These are phyloP conservation scores for Penicillium lividum DNA, from an alignment of 495 filamentous ascomycete species.

Conservation along the genomic window DNA sequence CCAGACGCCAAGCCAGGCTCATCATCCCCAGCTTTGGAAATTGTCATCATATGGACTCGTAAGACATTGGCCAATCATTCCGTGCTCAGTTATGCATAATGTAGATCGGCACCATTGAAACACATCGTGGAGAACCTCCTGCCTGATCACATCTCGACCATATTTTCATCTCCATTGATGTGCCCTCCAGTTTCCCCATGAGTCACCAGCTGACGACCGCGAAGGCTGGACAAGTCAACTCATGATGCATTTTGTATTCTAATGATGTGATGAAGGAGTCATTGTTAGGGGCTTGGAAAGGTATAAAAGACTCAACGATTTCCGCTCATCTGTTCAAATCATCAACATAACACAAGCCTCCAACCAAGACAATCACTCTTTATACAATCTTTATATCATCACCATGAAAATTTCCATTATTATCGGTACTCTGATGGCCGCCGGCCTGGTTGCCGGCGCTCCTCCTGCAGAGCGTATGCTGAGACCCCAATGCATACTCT, in stretches of 20 bases:
- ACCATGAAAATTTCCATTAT: conserved; percentile 19
- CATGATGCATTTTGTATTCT: neutral
- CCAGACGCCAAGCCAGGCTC: neutral
- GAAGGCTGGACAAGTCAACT: neutral
- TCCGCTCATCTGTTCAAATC: neutral
- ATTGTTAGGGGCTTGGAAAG: neutral
- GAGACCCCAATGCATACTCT: neutral
- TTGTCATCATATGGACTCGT: conserved; percentile 3
- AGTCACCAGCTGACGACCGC: conserved; percentile 1
- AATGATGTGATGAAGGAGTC: neutral
- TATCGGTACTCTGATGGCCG: conserved; percentile 20
- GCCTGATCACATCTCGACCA: neutral
- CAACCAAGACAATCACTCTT: conserved; percentile 3
- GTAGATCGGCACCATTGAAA: neutral
- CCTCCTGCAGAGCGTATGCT: conserved; percentile 18
- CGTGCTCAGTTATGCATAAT: neutral
- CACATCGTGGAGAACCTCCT: neutral
- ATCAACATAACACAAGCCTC: neutral
- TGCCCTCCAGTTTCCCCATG: neutral
- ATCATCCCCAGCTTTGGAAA: neutral
- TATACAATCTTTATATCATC: conserved; percentile 2
- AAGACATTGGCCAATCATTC: neutral
- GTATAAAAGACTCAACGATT: neutral
- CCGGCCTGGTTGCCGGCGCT: conserved; percentile 21
- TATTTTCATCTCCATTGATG: conserved; percentile 3